Base-by-base conservation (phyloP, 176 grass and related monocot genomes). In the Cymbopogon citratus region DNA sequence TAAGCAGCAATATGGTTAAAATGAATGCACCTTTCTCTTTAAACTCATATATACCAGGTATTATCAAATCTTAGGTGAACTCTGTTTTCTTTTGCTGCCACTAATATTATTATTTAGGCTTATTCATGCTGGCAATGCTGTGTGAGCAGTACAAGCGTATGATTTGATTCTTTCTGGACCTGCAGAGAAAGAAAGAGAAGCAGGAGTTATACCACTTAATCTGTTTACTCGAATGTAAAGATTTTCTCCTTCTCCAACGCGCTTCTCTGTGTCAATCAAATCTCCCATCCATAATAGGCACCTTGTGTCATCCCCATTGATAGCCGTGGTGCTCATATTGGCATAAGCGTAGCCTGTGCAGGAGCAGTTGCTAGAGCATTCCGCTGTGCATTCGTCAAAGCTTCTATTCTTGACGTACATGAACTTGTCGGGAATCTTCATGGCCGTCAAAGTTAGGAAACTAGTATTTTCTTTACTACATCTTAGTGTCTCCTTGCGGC, bases 271-370 rank as follows among this genome's bases (percentile, higher is more conserved):
- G 69, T 72, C 69, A 4, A 72, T 72, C 13, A 72, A 18, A 72
- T 72, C 69, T 1, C 41, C 69, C 41, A 11, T 48, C 69, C 69
- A 72, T 46, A 72, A 48, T 11, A 72, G 43, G 69, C 69, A 72
- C 41, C 69, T 28, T 48, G 69, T 72, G 40, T 46, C 69, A 72
- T 72, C 69, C 69, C 69, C 69, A 2, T 46, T 48, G 69, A 72
- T 48, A 72, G 69, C 24, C 7, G 14, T 28, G 1, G 69, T 72
- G 25, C 24, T 11, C 41, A 72, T 48, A 48, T 72, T 72, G 7
- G 69, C 69, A 72, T 72, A 72, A 72, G 41, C 41, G 16, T 29
- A 72, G 15, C 24, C 69, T 29, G 14, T 29, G 69, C 69, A 72
- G 69, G 69, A 46, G 69, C 69, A 72, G 41, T 48, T 72, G 41